phyloP scores from a whole-genome alignment of 495 filamentous ascomycete species.

The Bathelium albidoporum region DNA sequence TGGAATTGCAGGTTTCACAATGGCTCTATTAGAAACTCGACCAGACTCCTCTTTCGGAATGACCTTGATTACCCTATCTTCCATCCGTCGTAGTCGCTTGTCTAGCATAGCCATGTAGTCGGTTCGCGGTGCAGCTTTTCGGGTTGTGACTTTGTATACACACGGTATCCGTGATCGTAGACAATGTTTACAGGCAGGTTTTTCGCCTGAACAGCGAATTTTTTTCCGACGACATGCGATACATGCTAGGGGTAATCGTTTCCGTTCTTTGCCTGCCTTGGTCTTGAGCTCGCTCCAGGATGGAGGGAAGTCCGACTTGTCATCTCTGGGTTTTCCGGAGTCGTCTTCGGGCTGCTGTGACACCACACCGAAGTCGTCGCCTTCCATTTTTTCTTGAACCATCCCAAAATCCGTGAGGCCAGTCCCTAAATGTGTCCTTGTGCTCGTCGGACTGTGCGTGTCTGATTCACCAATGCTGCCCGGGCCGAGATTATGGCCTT shows the following conservation, averaged over 20 bases:
- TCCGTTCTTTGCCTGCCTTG: slow-evolving; percentile 94
- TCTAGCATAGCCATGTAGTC: slow-evolving; percentile 99
- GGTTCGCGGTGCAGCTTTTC: slow-evolving; percentile 90
- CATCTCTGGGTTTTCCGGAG: slow-evolving; percentile 33
- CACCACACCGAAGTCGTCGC: slow-evolving; percentile 7
- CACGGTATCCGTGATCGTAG: slow-evolving; percentile 87
- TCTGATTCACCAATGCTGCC: slow-evolving; percentile 17
- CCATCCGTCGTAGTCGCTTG: slow-evolving; percentile 74
- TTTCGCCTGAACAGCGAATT: slow-evolving; percentile 95
- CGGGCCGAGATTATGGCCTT: slow-evolving; percentile 4
- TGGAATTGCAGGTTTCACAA: slow-evolving; percentile 69
- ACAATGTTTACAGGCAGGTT: slow-evolving; percentile 95
- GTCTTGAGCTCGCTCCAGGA: slow-evolving; percentile 96
- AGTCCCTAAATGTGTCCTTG: not conserved
- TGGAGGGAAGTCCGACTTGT: slow-evolving; percentile 46
- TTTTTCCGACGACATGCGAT: slow-evolving; percentile 96
- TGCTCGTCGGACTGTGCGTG: slow-evolving; percentile 9
- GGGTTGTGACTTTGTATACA: slow-evolving; percentile 94
- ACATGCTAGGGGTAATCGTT: slow-evolving; percentile 84
- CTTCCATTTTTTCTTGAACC: slow-evolving; percentile 12
- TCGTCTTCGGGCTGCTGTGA: slow-evolving; percentile 2
- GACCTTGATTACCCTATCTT: slow-evolving; percentile 93
- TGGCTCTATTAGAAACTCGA: slow-evolving; percentile 51
- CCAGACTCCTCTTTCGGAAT: slow-evolving; percentile 72
- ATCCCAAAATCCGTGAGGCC: slow-evolving; percentile 9